Percentiles rank a stretch among this genome's conserved stretches.
Conservation (phyloP, 495 filamentous ascomycete species). For the Tuber borchii region DNA sequence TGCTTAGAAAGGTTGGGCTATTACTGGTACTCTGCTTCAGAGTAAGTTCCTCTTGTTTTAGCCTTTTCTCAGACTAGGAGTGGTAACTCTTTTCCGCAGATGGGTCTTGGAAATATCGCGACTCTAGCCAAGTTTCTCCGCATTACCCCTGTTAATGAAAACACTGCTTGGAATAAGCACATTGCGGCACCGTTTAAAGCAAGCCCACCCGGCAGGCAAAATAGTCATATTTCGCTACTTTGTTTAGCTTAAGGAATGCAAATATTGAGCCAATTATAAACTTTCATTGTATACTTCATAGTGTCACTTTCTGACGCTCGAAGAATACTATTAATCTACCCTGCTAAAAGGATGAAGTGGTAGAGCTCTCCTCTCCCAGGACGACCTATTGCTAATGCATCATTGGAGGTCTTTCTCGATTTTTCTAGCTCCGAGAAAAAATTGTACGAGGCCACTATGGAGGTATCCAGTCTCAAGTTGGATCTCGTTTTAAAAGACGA, state of each 20-base stretch:
- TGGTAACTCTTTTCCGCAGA: slow-evolving; percentile 47
- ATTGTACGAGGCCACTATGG: slow-evolving; percentile 53
- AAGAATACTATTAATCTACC: slow-evolving; percentile 88
- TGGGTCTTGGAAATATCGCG: slow-evolving; percentile 78
- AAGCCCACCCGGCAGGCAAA: slow-evolving; percentile 27
- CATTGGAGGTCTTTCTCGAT: slow-evolving; percentile 50
- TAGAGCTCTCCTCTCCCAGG: slow-evolving; percentile 40
- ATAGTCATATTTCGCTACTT: neutral
- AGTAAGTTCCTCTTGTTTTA: slow-evolving; percentile 63
- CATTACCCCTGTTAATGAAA: slow-evolving; percentile 78
- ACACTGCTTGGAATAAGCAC: slow-evolving; percentile 61
- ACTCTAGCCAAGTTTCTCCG: slow-evolving; percentile 86
- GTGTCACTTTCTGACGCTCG: slow-evolving; percentile 80
- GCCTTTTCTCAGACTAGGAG: neutral
- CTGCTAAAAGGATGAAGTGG: slow-evolving; percentile 61
- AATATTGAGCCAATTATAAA: slow-evolving; percentile 75
- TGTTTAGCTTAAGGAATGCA: slow-evolving; percentile 44
- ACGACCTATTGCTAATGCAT: neutral
- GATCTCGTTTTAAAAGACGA: slow-evolving; percentile 52
- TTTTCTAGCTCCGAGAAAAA: slow-evolving; percentile 50
- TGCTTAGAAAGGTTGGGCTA: slow-evolving; percentile 82
- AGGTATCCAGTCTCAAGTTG: slow-evolving; percentile 51
- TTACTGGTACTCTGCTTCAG: slow-evolving; percentile 57
- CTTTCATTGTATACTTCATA: slow-evolving; percentile 84
- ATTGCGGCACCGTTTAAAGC: slow-evolving; percentile 77